Evolutionary conservation across 768 basidiomycete species (phyloP), one percentile per base, ranked within the genome.

Genomic region (Infundibulicybe gibba): DNA sequence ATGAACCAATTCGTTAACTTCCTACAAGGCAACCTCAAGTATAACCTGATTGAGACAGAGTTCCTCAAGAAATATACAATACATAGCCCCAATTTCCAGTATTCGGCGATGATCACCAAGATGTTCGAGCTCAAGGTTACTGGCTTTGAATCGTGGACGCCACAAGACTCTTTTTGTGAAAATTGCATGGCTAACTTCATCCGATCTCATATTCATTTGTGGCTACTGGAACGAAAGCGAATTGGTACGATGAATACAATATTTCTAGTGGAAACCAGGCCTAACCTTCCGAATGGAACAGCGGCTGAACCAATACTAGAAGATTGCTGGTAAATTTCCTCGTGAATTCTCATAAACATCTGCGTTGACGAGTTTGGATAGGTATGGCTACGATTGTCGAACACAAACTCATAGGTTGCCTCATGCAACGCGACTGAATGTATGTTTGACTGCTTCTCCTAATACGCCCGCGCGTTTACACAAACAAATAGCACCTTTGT

Each of bases 331-430:
- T 62, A 43, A 6, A 57, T 55, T 19, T 6, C 17, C 14, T 12
- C 19, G 3, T 44, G n/a, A 17, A n/a, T 40, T 15, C 11, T 19
- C 32, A 19, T 14, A 40, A 32, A 12, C 15, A 15, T 16, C 21
- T 14, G 41, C 30, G 10, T 40, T 17, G 32, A 21, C 15, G 16
- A 33, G 40, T n/a, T 30, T 13, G 14, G n/a, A 31, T 20, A 63
- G 63, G 61, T 65, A 66, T 48, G 65, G 66, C 13, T 66, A 62
- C 43, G 50, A 62, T 16, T 66, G 65, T 43, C 43, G 54, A 37
- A 62, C 57, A 2, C 66, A 67, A 39, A 58, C 44, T 9, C 54
- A 61, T 19, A 59, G 37, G 6, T 5, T 33, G 3, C 50, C 41
- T 40, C 64, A 66, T 48, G 62, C 63, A 10, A 11, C 14, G 10